These are phyloP conservation scores for Coemansia sp. DNA, from an alignment of 192 early-diverging fungal genomes.

Conservation along the genomic window DNA sequence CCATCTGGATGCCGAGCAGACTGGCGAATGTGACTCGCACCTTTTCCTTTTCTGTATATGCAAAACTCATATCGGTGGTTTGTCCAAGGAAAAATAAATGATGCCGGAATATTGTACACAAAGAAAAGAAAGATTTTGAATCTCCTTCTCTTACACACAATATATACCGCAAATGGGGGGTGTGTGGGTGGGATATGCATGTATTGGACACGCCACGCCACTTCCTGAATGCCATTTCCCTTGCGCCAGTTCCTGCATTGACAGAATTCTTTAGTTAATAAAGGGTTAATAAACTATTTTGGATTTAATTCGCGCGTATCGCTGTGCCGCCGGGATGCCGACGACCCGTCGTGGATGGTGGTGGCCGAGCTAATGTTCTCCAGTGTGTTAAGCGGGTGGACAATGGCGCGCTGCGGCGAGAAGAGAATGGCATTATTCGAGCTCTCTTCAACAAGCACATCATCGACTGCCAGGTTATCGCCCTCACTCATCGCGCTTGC, in stretches of 20 bases:
- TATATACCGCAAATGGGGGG: too few relatives aligned
- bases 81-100: background rate
- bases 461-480: constrained; percentile 11
- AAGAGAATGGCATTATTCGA: constrained; percentile 30
- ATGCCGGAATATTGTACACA: background rate
- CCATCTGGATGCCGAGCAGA: constrained; percentile 23
- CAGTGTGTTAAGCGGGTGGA: constrained; percentile 11
- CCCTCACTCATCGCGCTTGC: constrained; percentile 16
- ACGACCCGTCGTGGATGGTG: constrained; percentile 39
- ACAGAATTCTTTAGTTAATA: background rate
- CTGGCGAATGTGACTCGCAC: constrained; percentile 31
- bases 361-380: constrained; percentile 46
- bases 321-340: constrained; percentile 7
- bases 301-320: constrained; percentile 24
- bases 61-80: constrained; percentile 31
- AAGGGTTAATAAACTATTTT: constrained; percentile 7
- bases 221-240: constrained; percentile 4
- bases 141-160: background rate
- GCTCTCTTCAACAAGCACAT: constrained; percentile 13
- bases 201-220: background rate
- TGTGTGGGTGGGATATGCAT: background rate
- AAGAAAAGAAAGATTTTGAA: background rate
- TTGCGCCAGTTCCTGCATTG: background rate
- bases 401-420: constrained; percentile 22
- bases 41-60: constrained; percentile 30